Conservation (phyloP, 2,329 filamentous ascomycete species). For the Ascochyta viciae-villosae region DNA sequence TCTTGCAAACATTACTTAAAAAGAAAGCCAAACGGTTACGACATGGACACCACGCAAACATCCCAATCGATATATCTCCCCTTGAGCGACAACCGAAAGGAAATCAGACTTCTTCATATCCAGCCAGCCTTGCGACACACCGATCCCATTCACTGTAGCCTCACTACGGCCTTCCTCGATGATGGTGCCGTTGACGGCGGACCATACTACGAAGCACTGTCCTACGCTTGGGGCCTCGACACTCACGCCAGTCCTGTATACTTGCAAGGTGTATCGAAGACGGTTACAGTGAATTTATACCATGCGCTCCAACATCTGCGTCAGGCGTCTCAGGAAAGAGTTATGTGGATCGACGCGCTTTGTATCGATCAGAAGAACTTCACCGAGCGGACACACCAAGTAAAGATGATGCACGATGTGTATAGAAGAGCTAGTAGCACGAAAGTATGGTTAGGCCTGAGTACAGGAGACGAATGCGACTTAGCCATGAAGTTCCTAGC, state of each 20-base stretch:
- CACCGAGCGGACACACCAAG: neutral
- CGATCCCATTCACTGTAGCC: neutral
- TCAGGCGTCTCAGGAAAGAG: neutral
- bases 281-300: neutral
- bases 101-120: neutral
- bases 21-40: neutral
- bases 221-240: neutral
- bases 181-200: neutral
- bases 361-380: neutral
- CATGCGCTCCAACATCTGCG: neutral
- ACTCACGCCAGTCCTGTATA: neutral
- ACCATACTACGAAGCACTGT: neutral
- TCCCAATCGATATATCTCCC: neutral
- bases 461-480: neutral
- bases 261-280: neutral
- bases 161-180: neutral
- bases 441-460: neutral
- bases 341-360: constrained; percentile 1
- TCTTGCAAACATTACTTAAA: neutral
- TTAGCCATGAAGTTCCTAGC: neutral
- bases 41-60: neutral
- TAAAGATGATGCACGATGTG: neutral
- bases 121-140: neutral
- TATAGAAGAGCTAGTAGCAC: neutral
- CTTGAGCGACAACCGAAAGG: neutral